Evolutionary conservation across 305 asterid genomes (phyloP).

Genomic region (Solanum aculeatissimum): DNA sequence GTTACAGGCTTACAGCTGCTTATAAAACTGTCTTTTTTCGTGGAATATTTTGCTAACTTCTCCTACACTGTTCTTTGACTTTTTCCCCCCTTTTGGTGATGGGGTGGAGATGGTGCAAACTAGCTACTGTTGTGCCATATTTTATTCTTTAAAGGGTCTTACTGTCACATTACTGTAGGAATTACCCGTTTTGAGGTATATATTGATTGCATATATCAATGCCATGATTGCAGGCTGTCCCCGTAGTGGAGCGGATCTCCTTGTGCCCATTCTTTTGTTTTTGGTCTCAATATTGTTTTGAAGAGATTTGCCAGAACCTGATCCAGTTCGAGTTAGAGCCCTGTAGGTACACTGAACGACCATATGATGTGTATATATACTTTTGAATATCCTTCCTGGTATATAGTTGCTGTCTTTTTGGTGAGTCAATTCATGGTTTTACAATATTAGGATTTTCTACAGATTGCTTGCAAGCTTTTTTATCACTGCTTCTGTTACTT

Average conservation of each 20-base stretch:
- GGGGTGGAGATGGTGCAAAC: background rate
- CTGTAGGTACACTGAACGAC: slow-evolving; percentile 13
- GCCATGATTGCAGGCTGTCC: slow-evolving; percentile 31
- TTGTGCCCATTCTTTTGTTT: slow-evolving; percentile 51
- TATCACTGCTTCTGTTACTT: background rate
- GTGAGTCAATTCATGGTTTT: background rate
- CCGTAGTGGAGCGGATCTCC: slow-evolving; percentile 19
- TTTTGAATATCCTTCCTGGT: slow-evolving; percentile 19
- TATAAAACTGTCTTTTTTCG: background rate
- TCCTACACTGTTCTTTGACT: background rate
- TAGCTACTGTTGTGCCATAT: background rate
- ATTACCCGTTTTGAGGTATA: background rate
- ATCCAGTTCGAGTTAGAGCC: slow-evolving; percentile 23
- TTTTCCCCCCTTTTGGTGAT: background rate
- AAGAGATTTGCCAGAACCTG: slow-evolving; percentile 15
- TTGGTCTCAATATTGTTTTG: slow-evolving; percentile 31
- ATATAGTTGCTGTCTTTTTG: background rate
- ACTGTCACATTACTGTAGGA: background rate
- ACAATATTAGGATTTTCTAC: background rate
- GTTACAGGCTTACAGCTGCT: background rate
- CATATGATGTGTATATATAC: slow-evolving; percentile 29
- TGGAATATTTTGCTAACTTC: background rate
- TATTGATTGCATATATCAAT: slow-evolving; percentile 5
- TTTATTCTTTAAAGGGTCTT: background rate
- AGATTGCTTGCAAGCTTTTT: background rate